These are phyloP conservation scores for Mycena rosella DNA, from an alignment of 768 basidiomycete species.

Conservation along the genomic window DNA sequence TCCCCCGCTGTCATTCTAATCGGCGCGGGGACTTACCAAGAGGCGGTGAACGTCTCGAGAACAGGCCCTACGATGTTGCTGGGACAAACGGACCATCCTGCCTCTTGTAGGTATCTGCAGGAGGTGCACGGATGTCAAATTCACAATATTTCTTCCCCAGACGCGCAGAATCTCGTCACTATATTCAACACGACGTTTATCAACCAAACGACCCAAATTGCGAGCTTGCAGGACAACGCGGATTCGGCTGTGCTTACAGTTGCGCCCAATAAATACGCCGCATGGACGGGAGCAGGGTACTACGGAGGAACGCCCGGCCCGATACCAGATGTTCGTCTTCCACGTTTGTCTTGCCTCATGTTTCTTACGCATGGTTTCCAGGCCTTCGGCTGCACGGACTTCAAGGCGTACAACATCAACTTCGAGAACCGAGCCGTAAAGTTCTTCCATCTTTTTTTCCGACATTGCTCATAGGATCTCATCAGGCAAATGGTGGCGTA, in stretches of 20 bases:
- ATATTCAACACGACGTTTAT: constrained; percentile 50
- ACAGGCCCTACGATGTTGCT: constrained; percentile 45
- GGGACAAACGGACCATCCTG: constrained; percentile 37
- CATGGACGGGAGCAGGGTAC: constrained; percentile 56
- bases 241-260: constrained; percentile 59
- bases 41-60: constrained; percentile 48
- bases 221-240: constrained; percentile 50
- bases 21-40: constrained; percentile 47
- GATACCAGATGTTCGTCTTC: constrained; percentile 37
- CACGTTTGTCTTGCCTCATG: not conserved
- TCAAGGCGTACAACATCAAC: constrained; percentile 63
- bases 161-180: constrained; percentile 34
- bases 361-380: not conserved
- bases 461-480: not conserved
- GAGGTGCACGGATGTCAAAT: not conserved
- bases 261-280: constrained; percentile 55
- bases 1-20: constrained; percentile 42
- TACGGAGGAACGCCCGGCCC: constrained; percentile 50
- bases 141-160: not conserved
- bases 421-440: constrained; percentile 57
- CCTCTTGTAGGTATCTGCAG: constrained; percentile 16
- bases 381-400: constrained; percentile 56
- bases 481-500: constrained; percentile 48
- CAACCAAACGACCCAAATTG: constrained; percentile 42
- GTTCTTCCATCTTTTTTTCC: too few species aligned